A percentile compares a stretch with the other conserved stretches of the same genome.
These are phyloP conservation scores for Mariannaea elegans DNA, from an alignment of 2,329 filamentous ascomycete genomes.

Conservation along the genomic window DNA sequence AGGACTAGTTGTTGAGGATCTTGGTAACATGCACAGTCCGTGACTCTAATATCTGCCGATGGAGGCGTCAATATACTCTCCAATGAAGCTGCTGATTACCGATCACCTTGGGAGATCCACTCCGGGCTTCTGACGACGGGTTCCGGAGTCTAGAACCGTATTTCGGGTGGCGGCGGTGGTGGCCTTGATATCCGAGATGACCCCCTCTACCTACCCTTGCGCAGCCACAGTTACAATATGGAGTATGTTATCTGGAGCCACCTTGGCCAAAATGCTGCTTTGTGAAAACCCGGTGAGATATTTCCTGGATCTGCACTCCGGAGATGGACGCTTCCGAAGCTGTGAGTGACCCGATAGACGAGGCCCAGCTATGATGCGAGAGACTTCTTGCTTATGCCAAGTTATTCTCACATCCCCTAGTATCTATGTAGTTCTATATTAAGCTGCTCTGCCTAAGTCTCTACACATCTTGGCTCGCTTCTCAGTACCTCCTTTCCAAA, in stretches of 20 bases:
- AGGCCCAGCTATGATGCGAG: conserved; percentile 5
- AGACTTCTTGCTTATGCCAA: neutral
- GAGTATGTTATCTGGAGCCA: neutral
- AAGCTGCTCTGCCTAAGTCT: neutral
- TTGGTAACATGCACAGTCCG: too few species aligned
- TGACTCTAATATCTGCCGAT: too few species aligned
- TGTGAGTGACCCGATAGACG: conserved; percentile 6
- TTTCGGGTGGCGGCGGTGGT: neutral
- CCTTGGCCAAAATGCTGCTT: neutral
- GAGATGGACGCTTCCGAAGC: conserved; percentile 1
- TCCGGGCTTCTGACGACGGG: neutral
- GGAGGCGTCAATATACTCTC: too few species aligned
- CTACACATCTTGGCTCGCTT: too few species aligned
- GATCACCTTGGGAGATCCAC: too few species aligned
- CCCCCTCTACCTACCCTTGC: neutral
- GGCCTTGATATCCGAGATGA: neutral
- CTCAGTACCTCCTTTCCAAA: too few species aligned
- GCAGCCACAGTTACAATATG: too few species aligned
- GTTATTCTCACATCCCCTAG: too few species aligned
- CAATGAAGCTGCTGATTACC: too few species aligned
- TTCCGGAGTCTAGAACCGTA: neutral
- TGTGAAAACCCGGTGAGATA: neutral
- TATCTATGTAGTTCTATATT: conserved; percentile 3
- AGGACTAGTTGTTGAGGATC: conserved; percentile 11
- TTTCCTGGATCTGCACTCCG: conserved; percentile 2